A percentile compares a stretch with the other conserved stretches of the same genome.
Evolutionary conservation across 768 basidiomycete species (phyloP).

Genomic region (Suillus americanus): DNA sequence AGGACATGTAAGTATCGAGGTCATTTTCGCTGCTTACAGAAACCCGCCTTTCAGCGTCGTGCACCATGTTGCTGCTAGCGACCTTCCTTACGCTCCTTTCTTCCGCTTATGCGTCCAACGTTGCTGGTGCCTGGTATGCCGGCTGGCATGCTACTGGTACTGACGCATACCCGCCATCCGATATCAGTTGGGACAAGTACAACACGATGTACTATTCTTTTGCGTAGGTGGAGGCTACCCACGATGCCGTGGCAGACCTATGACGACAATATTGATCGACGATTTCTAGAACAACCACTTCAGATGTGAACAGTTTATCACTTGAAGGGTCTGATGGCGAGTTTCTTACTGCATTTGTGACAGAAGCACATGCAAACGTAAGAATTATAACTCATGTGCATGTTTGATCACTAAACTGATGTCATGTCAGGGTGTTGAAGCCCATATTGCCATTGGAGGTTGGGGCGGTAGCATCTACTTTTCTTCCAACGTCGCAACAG

Average conservation of each 20-base stretch:
- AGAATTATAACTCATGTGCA: neutral
- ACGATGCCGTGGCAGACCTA: neutral
- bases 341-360: constrained; percentile 7
- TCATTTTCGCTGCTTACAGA: neutral
- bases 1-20: neutral
- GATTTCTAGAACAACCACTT: constrained; percentile 4
- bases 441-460: constrained; percentile 63
- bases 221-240: constrained; percentile 40
- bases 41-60: neutral
- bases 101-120: neutral
- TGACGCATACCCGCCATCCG: constrained; percentile 40
- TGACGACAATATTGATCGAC: neutral
- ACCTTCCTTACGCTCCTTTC: neutral
- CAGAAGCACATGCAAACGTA: constrained; percentile 9
- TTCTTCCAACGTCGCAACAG: constrained; percentile 55
- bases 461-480: constrained; percentile 66
- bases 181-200: constrained; percentile 52
- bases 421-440: constrained; percentile 47
- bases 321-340: constrained; percentile 3
- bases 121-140: constrained; percentile 5
- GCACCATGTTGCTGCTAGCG: neutral
- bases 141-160: constrained; percentile 3
- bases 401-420: neutral
- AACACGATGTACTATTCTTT: constrained; percentile 60
- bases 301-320: constrained; percentile 1